phyloP scores from a whole-genome alignment of 345 rosid genomes.

The Citrus maxima region DNA sequence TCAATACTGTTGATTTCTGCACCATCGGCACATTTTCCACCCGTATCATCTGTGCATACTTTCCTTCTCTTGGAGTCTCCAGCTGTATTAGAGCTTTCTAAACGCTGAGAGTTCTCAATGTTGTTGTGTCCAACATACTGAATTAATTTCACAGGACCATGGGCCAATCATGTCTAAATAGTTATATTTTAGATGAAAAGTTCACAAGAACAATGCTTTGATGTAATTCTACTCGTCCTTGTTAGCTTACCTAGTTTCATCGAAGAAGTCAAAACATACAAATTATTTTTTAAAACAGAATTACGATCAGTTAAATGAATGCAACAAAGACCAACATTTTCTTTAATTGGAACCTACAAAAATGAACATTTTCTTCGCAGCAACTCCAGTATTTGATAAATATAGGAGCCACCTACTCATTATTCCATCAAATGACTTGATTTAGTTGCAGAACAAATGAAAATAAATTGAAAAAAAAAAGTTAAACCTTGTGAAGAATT shows the following conservation, averaged over 20 bases:
- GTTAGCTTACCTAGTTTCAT: not conserved
- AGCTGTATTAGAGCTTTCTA: constrained; percentile 24
- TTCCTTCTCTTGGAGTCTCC: constrained; percentile 51
- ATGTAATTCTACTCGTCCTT: not conserved
- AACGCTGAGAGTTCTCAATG: constrained; percentile 22
- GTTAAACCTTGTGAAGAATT: constrained; percentile 69
- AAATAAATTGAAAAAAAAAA: not conserved
- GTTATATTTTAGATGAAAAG: not conserved
- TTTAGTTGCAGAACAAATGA: too few species aligned
- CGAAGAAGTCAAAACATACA: not conserved
- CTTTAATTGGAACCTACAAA: not conserved
- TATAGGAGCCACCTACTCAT: not conserved
- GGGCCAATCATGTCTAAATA: not conserved
- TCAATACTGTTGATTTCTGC: constrained; percentile 16
- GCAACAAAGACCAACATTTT: not conserved
- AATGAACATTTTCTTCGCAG: too few species aligned
- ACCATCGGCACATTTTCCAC: constrained; percentile 3
- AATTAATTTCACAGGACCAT: constrained; percentile 7
- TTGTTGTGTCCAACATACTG: constrained; percentile 36
- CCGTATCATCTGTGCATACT: constrained; percentile 30
- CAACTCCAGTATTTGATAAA: too few species aligned
- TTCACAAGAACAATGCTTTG: not conserved
- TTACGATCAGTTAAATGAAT: not conserved
- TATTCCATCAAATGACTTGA: too few species aligned
- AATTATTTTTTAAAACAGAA: not conserved